phyloP scores from a whole-genome alignment of 345 rosid genomes.

The Eucalyptus victrix region DNA sequence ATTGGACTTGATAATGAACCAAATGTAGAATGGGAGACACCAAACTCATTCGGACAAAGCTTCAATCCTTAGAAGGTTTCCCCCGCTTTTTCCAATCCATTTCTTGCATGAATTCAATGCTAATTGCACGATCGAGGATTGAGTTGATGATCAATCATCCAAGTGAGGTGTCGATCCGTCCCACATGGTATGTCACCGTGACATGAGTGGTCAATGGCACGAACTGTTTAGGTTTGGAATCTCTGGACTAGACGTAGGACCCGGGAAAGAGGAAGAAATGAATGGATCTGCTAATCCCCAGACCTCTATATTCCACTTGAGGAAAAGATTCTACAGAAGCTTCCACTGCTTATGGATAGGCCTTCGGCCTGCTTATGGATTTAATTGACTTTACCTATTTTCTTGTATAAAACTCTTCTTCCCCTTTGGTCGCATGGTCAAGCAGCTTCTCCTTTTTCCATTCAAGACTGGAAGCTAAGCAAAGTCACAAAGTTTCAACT shows the following conservation, averaged over 20 bases:
- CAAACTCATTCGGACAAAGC: background rate
- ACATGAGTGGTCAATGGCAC: background rate
- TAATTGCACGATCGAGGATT: background rate
- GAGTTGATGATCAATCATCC: background rate
- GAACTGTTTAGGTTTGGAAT: background rate
- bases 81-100: background rate
- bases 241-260: background rate
- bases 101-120: background rate
- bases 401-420: too few relatives aligned
- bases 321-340: too few relatives aligned
- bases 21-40: background rate
- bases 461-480: too few relatives aligned
- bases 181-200: background rate
- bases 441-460: too few relatives aligned
- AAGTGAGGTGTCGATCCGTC: background rate
- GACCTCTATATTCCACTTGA: too few relatives aligned
- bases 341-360: too few relatives aligned
- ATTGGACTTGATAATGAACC: background rate
- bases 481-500: too few relatives aligned
- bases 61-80: background rate
- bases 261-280: too few relatives aligned
- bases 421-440: too few relatives aligned
- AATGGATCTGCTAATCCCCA: too few relatives aligned
- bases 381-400: too few relatives aligned
- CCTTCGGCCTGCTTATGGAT: too few relatives aligned